These are phyloP conservation scores for Biscutella laevigata DNA, from an alignment of 441 rosid species.

Conservation along the genomic window DNA sequence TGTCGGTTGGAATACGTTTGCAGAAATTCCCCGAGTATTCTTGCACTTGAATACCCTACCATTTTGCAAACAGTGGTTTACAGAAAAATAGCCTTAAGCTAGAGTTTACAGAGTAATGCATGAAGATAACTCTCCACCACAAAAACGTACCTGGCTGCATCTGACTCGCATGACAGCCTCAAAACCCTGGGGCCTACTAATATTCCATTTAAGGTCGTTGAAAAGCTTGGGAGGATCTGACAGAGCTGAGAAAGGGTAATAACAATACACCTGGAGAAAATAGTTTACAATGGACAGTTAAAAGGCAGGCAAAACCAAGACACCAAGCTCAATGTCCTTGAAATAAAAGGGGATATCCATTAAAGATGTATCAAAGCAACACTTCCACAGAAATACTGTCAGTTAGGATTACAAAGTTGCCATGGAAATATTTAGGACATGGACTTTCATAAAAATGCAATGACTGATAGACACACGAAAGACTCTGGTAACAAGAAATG, in stretches of 20 bases:
- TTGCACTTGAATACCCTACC: constrained; percentile 96
- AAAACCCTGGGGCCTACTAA: constrained; percentile 94
- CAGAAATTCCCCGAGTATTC: constrained; percentile 95
- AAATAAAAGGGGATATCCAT: not conserved
- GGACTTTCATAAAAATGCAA: not conserved
- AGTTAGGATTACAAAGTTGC: not conserved
- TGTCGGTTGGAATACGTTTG: constrained; percentile 68
- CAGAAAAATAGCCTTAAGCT: constrained; percentile 17
- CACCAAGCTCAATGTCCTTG: not conserved
- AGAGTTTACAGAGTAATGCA: constrained; percentile 14
- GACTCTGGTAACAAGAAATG: not conserved
- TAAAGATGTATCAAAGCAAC: constrained; percentile 9
- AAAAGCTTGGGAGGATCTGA: constrained; percentile 93
- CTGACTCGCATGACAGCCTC: constrained; percentile 99
- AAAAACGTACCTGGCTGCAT: constrained; percentile 79
- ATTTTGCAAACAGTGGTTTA: constrained; percentile 8
- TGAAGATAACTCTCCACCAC: not conserved
- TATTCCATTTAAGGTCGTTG: constrained; percentile 98
- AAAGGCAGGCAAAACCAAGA: not conserved
- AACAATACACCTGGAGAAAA: constrained; percentile 70
- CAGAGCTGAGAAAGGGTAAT: constrained; percentile 85
- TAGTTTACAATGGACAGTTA: not conserved
- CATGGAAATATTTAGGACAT: not conserved
- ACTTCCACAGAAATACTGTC: not conserved
- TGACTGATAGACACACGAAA: constrained; percentile 5